phyloP scores from a whole-genome alignment of 345 rosid species.

The Brassica cretica region DNA sequence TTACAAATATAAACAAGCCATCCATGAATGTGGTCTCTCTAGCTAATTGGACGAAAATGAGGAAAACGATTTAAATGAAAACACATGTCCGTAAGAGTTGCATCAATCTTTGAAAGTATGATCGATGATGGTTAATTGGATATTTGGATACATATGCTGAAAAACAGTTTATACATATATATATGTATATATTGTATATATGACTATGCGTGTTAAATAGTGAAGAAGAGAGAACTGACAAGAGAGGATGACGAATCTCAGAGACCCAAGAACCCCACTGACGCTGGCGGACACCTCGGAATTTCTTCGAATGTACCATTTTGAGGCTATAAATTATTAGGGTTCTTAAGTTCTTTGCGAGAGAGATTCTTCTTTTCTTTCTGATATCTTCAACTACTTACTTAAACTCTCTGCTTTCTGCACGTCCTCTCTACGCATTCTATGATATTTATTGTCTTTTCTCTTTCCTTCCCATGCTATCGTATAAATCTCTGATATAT shows the following conservation, averaged over 20 bases:
- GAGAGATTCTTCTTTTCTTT: constrained; percentile 6
- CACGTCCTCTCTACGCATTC: constrained; percentile 10
- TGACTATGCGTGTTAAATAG: background rate
- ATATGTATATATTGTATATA: background rate
- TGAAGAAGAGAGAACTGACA: constrained; percentile 40
- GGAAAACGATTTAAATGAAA: background rate
- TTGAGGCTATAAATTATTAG: background rate
- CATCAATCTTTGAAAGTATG: background rate
- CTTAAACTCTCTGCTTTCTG: constrained; percentile 11
- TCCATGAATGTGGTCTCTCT: background rate
- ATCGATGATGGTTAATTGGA: background rate
- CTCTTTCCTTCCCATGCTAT: background rate
- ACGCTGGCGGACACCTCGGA: constrained; percentile 87
- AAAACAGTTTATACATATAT: background rate
- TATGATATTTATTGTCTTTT: background rate
- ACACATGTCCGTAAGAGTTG: background rate
- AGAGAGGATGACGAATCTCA: constrained; percentile 41
- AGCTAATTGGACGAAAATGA: constrained; percentile 3
- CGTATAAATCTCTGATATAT: too few relatives aligned
- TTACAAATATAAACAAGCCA: background rate
- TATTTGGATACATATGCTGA: background rate
- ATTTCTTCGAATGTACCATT: constrained; percentile 74
- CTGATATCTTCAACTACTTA: constrained; percentile 17
- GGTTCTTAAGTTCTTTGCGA: constrained; percentile 6
- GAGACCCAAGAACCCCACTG: constrained; percentile 91